A percentile compares a stretch with the other conserved stretches of the same genome.
Conservation (phyloP, 257 asterid genomes). For the Craterostigma plantagineum region DNA sequence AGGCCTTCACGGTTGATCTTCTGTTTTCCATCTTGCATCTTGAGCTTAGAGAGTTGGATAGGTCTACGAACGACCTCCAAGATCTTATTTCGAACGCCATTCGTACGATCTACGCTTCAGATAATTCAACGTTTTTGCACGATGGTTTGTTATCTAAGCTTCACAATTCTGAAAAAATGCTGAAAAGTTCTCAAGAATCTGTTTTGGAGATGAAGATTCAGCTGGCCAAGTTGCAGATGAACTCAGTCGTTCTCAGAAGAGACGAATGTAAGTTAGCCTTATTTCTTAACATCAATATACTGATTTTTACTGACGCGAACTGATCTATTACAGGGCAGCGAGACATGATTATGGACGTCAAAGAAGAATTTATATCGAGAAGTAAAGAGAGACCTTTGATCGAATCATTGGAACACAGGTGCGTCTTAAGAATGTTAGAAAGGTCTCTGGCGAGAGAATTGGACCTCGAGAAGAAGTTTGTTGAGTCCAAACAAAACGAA, state of each 20-base stretch:
- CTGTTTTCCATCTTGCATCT: slow-evolving; percentile 33
- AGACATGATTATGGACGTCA: slow-evolving; percentile 19
- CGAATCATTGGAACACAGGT: slow-evolving; percentile 33
- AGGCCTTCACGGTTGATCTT: slow-evolving; percentile 42
- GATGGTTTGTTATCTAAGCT: slow-evolving; percentile 23
- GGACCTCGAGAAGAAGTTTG: slow-evolving; percentile 61
- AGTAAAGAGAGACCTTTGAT: slow-evolving; percentile 25
- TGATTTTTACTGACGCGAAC: background rate
- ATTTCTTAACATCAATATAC: no score
- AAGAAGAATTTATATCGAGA: slow-evolving; percentile 17
- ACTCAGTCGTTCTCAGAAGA: slow-evolving; percentile 39
- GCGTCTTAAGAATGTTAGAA: slow-evolving; percentile 54
- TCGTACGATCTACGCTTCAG: slow-evolving; percentile 19
- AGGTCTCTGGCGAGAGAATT: slow-evolving; percentile 37
- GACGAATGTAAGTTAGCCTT: slow-evolving; percentile 61
- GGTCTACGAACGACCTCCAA: slow-evolving; percentile 23
- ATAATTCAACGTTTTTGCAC: slow-evolving; percentile 19
- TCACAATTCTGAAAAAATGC: slow-evolving; percentile 34
- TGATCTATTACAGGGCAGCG: slow-evolving; percentile 25
- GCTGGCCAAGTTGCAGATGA: slow-evolving; percentile 69
- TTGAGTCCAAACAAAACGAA: slow-evolving; percentile 47
- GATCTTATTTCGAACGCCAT: slow-evolving; percentile 25
- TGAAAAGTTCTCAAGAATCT: slow-evolving; percentile 41
- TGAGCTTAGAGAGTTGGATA: slow-evolving; percentile 53
- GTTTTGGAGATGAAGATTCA: slow-evolving; percentile 58